Evolutionary conservation across 768 basidiomycete genomes (phyloP), one percentile per base, ranked within the genome.

Genomic region (Lyophyllum atratum): DNA sequence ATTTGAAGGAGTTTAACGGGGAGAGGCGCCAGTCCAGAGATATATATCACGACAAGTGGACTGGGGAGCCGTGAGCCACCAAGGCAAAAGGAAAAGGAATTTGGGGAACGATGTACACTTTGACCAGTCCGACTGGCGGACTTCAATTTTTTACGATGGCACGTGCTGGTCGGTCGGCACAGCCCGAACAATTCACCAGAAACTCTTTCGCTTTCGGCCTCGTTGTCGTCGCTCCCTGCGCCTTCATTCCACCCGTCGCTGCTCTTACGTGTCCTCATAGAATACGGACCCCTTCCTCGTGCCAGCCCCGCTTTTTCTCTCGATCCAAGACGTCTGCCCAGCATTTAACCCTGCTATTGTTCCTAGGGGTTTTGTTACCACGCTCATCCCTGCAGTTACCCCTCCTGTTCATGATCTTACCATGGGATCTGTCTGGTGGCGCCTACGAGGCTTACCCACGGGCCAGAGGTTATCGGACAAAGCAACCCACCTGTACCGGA

Each of bases 21-120:
- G 37, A 49, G 49, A 54, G 61, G 52, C 62, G 55, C 64, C 67
- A 68, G 70, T 57, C 66, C 65, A 59, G 61, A 33, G 49, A 64
- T 64, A 66, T 57, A 63, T 58, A 59, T 33, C 51, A 52, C 54
- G 58, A 54, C 51, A 48, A 44, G 31, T 56, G 60, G 56, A 64
- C 55, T 61, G 66, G 58, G 52, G 60, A 62, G 54, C 51, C 59
- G 43, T 44, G 25, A 56, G 59, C 64, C 64, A 65, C 57, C 58
- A 52, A 54, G 48, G 45, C 52, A 59, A 61, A 61, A 54, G 56
- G 45, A 54, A 53, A 48, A 42, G 45, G 37, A 57, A n/a, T n/a
- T 29, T 31, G 55, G 49, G 14, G 49, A 26, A 51, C 34, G 34
- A 9, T 15, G 34, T 28, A 21, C 33, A 22, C 26, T 47, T 42